Evolutionary conservation across 2,329 filamentous ascomycete species (phyloP), one percentile per base, ranked within the genome.

Genomic region (Colletotrichum tropicicola): DNA sequence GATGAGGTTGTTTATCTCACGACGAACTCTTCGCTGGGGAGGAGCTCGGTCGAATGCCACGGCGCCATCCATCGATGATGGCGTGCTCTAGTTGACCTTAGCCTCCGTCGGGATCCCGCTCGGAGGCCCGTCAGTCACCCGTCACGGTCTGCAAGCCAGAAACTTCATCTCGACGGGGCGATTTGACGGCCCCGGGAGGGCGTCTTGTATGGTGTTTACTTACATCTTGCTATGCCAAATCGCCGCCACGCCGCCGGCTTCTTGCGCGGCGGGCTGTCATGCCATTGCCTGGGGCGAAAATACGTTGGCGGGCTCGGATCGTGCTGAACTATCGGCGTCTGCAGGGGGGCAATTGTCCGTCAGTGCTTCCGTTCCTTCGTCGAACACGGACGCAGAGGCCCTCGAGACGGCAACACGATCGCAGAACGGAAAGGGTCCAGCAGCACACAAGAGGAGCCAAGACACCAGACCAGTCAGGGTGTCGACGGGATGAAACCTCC

Each of bases 401-500:
- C 28, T n/a, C 35, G 43, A 51, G 13, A 51, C 21, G 57, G 51
- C 28, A 44, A 30, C 30, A 45, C 47, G 41, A 25, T 54, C 19
- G 43, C 49, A 45, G 41, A 62, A 51, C 19, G 27, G 57, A 41
- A 51, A 65, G 62, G 62, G 62, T 65, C 57, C 58, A 47, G 48
- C 25, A 39, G 23, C n/a, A 35, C 23, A 21, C 25, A 13, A 54
- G 37, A 35, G 32, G 32, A 39, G 17, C 57, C 43, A 45, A 35
- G 49, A 52, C 58, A 37, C 44, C 28, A 19, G 35, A 39, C 52
- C 35, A 35, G 49, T 52, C 49, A 37, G 57, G 15, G 35, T 52
- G 49, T 37, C 48, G 51, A 65, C 49, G 30, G 62, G 62, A 65
- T 65, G 62, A 65, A 65, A 65, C 57, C 48, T 59, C 55, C 51